phyloP scores from a whole-genome alignment of 345 rosid species.

The Lepidium didymum region DNA sequence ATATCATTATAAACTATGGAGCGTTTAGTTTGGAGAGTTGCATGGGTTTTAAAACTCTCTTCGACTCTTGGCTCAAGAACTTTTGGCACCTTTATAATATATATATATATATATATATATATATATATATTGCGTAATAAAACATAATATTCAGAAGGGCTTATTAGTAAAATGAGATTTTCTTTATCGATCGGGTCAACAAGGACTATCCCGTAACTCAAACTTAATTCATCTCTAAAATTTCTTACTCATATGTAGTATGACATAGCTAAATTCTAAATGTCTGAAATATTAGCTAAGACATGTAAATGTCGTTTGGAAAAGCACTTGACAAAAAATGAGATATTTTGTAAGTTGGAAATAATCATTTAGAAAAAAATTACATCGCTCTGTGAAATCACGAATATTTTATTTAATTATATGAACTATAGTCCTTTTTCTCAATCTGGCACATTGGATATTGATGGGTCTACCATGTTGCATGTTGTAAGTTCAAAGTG shows the following conservation, averaged over 20 bases:
- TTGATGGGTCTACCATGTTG: slow-evolving; percentile 33
- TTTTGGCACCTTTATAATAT: not conserved
- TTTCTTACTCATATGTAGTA: too few relatives aligned
- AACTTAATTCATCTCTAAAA: too few relatives aligned
- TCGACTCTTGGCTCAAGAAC: slow-evolving; percentile 26
- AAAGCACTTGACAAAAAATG: too few relatives aligned
- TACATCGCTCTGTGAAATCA: not conserved
- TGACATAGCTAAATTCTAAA: too few relatives aligned
- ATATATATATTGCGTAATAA: not conserved
- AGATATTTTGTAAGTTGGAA: too few relatives aligned
- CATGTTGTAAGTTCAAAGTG: slow-evolving; percentile 26
- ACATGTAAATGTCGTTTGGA: too few relatives aligned
- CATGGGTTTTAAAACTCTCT: not conserved
- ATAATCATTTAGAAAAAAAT: not conserved
- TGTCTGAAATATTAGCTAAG: too few relatives aligned
- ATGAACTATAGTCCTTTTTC: not conserved
- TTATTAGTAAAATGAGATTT: not conserved
- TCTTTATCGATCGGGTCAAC: too few relatives aligned
- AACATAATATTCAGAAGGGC: not conserved
- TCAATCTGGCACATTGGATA: slow-evolving; percentile 12
- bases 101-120: not conserved
- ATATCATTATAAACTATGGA: not conserved
- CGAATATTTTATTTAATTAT: not conserved
- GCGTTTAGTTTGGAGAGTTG: not conserved
- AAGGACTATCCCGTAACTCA: too few relatives aligned